phyloP scores from a whole-genome alignment of 768 basidiomycete genomes.

The Leccinellum rugosiceps region DNA sequence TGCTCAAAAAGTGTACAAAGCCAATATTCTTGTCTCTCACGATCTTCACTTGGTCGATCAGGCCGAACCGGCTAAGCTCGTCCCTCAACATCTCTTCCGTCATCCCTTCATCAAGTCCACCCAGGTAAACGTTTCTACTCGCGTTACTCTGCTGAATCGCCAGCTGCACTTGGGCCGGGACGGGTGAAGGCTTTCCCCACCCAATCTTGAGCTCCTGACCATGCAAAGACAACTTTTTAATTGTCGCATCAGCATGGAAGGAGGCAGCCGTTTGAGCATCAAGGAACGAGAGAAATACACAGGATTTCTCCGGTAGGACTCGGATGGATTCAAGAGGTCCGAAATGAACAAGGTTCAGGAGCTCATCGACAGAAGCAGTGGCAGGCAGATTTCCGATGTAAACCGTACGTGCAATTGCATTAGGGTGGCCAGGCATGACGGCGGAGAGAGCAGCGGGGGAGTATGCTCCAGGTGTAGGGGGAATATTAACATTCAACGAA shows the following conservation, averaged over 20 bases:
- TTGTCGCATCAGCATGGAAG: slow-evolving; percentile 94
- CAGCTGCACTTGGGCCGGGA: slow-evolving; percentile 79
- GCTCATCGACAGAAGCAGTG: slow-evolving; percentile 95
- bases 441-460: slow-evolving; percentile 78
- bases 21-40: slow-evolving; percentile 99
- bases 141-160: slow-evolving; percentile 93
- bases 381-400: slow-evolving; percentile 96
- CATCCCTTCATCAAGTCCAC: slow-evolving; percentile 84
- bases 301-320: slow-evolving; percentile 93
- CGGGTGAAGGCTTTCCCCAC: slow-evolving; percentile 93
- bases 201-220: slow-evolving; percentile 98
- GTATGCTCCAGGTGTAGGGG: slow-evolving; percentile 68
- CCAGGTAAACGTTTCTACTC: slow-evolving; percentile 94
- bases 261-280: slow-evolving; percentile 90
- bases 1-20: slow-evolving; percentile 97
- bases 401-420: slow-evolving; percentile 78
- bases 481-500: slow-evolving; percentile 64
- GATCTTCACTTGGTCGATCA: slow-evolving; percentile 99
- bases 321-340: slow-evolving; percentile 94
- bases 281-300: slow-evolving; percentile 97
- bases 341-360: slow-evolving; percentile 96
- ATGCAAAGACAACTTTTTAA: slow-evolving; percentile 91
- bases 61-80: slow-evolving; percentile 86
- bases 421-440: slow-evolving; percentile 59
- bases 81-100: slow-evolving; percentile 92